These are phyloP conservation scores for Xenoacremonium recifei DNA, from an alignment of 2,329 filamentous ascomycete genomes.

Conservation along the genomic window DNA sequence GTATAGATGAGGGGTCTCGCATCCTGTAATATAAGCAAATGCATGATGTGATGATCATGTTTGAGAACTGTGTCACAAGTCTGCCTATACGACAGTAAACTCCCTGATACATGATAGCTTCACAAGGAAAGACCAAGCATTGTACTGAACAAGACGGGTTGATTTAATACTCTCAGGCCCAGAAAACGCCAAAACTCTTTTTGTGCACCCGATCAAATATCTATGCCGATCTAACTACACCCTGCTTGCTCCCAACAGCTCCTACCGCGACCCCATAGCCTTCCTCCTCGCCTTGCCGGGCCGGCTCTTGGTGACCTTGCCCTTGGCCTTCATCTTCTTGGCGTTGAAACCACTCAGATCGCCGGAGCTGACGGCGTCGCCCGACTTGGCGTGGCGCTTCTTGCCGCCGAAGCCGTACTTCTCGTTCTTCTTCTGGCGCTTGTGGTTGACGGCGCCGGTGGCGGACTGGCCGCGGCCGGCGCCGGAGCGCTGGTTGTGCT, in stretches of 20 bases:
- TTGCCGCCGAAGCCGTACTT: slow-evolving; percentile 97
- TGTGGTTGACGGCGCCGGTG: slow-evolving; percentile 50
- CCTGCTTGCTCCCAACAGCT: not conserved
- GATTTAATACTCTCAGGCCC: slow-evolving; percentile 24
- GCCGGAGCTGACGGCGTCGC: slow-evolving; percentile 77
- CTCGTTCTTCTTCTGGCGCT: slow-evolving; percentile 90
- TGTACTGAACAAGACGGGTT: not conserved
- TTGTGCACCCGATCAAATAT: too few species aligned
- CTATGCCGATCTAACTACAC: not conserved
- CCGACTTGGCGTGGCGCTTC: slow-evolving; percentile 88
- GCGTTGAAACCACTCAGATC: slow-evolving; percentile 79
- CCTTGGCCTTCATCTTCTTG: slow-evolving; percentile 75
- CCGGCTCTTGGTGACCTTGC: slow-evolving; percentile 40
- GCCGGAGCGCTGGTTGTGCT: slow-evolving; percentile 36
- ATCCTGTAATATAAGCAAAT: too few species aligned
- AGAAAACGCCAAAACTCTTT: slow-evolving; percentile 15
- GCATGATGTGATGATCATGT: too few species aligned
- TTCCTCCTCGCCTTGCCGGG: slow-evolving; percentile 54
- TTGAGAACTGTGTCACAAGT: too few species aligned
- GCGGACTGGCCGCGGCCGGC: slow-evolving; percentile 34
- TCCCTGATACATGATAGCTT: not conserved
- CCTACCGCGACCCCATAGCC: slow-evolving; percentile 32
- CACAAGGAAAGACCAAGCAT: not conserved
- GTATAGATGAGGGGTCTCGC: too few species aligned
- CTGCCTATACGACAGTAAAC: too few species aligned